Evolutionary conservation across 2,329 filamentous ascomycete species (phyloP).

Genomic region (Monilinia polystroma): DNA sequence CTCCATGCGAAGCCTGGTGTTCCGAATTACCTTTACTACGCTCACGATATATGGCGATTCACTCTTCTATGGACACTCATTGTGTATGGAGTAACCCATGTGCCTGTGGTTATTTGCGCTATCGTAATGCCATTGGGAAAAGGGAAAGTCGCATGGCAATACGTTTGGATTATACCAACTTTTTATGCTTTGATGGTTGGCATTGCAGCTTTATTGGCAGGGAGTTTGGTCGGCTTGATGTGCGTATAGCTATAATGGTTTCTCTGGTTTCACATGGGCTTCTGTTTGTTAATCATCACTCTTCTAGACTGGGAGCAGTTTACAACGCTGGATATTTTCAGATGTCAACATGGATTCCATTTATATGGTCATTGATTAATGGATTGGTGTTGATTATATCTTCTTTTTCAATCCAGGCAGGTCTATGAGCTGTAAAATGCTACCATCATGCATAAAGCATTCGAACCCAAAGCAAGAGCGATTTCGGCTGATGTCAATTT

Average conservation of each 20-base stretch:
- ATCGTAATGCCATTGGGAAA: slow-evolving; percentile 54
- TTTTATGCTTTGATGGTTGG: slow-evolving; percentile 60
- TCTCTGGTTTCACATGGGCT: not conserved
- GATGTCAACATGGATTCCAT: slow-evolving; percentile 74
- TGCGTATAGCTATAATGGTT: slow-evolving; percentile 43
- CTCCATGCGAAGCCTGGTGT: slow-evolving; percentile 46
- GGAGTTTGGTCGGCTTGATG: slow-evolving; percentile 66
- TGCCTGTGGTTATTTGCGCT: slow-evolving; percentile 57
- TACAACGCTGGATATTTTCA: slow-evolving; percentile 68
- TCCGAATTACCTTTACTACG: slow-evolving; percentile 55
- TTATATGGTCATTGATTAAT: slow-evolving; percentile 68
- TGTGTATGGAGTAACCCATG: slow-evolving; percentile 61
- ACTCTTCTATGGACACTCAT: slow-evolving; percentile 69
- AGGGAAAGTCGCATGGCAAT: slow-evolving; percentile 39
- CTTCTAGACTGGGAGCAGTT: slow-evolving; percentile 55
- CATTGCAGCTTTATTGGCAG: slow-evolving; percentile 63
- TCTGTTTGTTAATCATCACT: not conserved
- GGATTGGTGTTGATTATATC: slow-evolving; percentile 66
- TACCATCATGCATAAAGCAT: not conserved
- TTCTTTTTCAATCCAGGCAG: slow-evolving; percentile 70
- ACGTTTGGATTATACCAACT: slow-evolving; percentile 57
- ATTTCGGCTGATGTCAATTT: not conserved
- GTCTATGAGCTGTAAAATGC: slow-evolving; percentile 48
- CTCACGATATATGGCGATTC: slow-evolving; percentile 65
- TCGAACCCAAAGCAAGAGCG: not conserved